These are phyloP conservation scores for Rutstroemia sp. DNA, from an alignment of 2,329 filamentous ascomycete species.

Conservation along the genomic window DNA sequence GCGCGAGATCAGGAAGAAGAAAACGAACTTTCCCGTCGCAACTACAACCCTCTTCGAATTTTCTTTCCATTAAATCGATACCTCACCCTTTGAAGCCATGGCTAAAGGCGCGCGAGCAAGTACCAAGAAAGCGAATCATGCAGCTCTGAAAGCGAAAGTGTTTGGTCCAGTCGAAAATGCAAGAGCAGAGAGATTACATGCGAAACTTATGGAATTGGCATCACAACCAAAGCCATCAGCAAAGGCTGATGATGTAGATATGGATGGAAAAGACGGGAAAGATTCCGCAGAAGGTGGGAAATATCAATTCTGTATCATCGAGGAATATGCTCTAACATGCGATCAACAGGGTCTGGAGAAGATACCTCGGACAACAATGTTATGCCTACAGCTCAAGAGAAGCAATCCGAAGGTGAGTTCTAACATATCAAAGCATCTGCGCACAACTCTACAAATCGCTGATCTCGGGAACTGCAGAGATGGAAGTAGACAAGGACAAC, in stretches of 20 bases:
- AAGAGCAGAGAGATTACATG: constrained; percentile 73
- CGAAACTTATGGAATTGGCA: constrained; percentile 76
- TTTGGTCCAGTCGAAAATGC: constrained; percentile 79
- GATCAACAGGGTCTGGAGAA: constrained; percentile 13
- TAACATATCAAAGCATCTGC: background rate
- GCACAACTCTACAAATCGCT: constrained; percentile 4
- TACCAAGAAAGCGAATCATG: constrained; percentile 74
- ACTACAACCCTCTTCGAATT: background rate
- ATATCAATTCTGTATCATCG: background rate
- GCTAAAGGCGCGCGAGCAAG: constrained; percentile 81
- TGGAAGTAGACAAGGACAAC: constrained; percentile 48
- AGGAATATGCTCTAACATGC: constrained; percentile 9
- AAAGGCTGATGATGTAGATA: constrained; percentile 42
- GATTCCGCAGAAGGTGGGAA: background rate
- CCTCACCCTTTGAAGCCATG: constrained; percentile 46
- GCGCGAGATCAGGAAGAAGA: background rate
- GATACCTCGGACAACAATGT: constrained; percentile 7
- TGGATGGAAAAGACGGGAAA: constrained; percentile 34
- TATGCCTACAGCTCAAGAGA: constrained; percentile 13
- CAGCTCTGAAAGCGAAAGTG: constrained; percentile 68
- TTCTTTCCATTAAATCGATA: constrained; percentile 22
- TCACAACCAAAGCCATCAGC: constrained; percentile 62
- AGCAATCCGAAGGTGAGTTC: constrained; percentile 21
- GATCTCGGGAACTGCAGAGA: constrained; percentile 31
- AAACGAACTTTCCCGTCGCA: no score